Base-by-base conservation (phyloP, 352 stramenopile genomes). In the Pythium coloratum region DNA sequence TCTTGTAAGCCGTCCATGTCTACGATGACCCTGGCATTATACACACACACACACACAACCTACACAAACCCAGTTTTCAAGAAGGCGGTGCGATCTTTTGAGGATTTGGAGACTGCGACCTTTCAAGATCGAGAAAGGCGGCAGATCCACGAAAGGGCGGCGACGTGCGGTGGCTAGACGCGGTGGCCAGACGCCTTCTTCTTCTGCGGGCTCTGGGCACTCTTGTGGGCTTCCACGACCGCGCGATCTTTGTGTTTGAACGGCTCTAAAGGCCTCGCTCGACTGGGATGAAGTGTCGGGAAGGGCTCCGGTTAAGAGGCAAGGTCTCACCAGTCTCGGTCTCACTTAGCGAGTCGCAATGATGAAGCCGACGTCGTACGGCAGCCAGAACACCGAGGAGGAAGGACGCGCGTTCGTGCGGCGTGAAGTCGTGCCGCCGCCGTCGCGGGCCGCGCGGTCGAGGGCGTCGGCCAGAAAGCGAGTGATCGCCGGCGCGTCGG, bases 381-480 rank as follows among this genome's bases (percentile, higher is more conserved):
- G 66, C 33, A 73, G 60, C 66, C 36, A 62, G 24, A 67, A 73
- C 38, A 44, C 33, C 6, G 66, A 73, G 32, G 66, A 73, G 28
- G 55, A 64, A 66, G 66, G 59, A 10, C 60, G 24, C 36, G 60
- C 55, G 59, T 59, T 73, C 36, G 60, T 73, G 51, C 10, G 38
- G 18, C 62, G 51, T 14, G 34, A 30, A 3, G 38, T 55, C 9
- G 53, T 51, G 32, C 51, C 53, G 32, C 46, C 54, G 32, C 66
- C 20, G 20, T 55, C 55, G 46, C 34, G 33, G 9, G 18, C 30
- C 36, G 30, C 36, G 18, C 8, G n/a, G 18, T 38, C 24, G 14
- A 24, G 28, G 7, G 32, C 46, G 36, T 32, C 54, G 10, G 32
- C 55, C 1, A 63, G n/a, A 44, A 51, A 54, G 12, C 44, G 62